Evolutionary conservation across 495 filamentous ascomycete species (phyloP).

Genomic region (Venustampulla echinocandica): DNA sequence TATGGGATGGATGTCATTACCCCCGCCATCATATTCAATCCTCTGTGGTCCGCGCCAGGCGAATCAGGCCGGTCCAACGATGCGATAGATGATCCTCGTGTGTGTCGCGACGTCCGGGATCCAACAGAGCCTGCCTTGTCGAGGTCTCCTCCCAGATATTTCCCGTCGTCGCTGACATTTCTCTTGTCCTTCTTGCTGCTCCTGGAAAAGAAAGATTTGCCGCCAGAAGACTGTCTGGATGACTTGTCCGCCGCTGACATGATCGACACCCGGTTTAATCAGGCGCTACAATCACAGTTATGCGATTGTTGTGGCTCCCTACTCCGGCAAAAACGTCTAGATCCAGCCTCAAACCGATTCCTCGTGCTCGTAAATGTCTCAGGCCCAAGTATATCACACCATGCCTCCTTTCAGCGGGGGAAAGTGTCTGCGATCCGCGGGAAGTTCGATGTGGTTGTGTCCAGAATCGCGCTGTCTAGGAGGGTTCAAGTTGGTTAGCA

Average conservation of each 20-base stretch:
- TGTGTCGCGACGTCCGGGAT: constrained; percentile 72
- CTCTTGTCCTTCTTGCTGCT: constrained; percentile 61
- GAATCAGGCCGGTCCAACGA: constrained; percentile 57
- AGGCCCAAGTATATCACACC: constrained; percentile 10
- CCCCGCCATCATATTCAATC: constrained; percentile 69
- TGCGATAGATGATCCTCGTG: constrained; percentile 66
- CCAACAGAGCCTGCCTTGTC: constrained; percentile 39
- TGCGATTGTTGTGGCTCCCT: constrained; percentile 5
- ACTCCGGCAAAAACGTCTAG: constrained; percentile 5
- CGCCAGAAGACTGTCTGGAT: constrained; percentile 64
- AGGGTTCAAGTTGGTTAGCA: constrained; percentile 16
- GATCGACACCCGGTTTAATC: constrained; percentile 3
- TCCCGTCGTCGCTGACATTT: constrained; percentile 41
- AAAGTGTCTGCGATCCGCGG: background rate
- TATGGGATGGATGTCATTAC: constrained; percentile 87
- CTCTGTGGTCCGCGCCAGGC: constrained; percentile 35
- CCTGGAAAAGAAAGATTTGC: constrained; percentile 81
- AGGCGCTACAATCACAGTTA: constrained; percentile 10
- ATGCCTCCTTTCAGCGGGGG: constrained; percentile 11
- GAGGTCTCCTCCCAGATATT: constrained; percentile 38
- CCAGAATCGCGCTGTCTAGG: constrained; percentile 1
- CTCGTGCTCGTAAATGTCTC: constrained; percentile 15
- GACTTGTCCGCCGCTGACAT: constrained; percentile 54
- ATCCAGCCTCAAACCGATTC: constrained; percentile 9
- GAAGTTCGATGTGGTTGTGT: background rate